phyloP scores from a whole-genome alignment of 495 filamentous ascomycete genomes.

The Barbatosphaeria neglecta region DNA sequence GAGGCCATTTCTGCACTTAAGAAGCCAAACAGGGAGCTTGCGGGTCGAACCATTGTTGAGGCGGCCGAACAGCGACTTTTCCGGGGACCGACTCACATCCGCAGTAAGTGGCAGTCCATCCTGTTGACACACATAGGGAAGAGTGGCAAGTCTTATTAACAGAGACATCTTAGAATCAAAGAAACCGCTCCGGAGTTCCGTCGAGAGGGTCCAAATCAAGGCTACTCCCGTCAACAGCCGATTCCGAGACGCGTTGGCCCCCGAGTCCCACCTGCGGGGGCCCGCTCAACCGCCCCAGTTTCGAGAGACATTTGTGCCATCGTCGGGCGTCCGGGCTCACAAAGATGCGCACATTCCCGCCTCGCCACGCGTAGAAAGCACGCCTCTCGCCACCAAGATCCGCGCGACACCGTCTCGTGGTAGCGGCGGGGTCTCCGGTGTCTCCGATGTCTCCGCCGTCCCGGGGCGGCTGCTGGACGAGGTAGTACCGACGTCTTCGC shows the following conservation, averaged over 20 bases:
- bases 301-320: background rate
- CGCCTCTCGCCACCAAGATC: background rate
- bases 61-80: conserved; percentile 50
- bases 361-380: background rate
- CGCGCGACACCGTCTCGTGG: background rate
- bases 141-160: conserved; percentile 10
- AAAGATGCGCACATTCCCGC: background rate
- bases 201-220: conserved; percentile 56
- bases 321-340: background rate
- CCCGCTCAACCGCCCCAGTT: background rate
- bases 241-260: conserved; percentile 31
- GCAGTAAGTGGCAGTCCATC: conserved; percentile 20
- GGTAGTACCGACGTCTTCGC: conserved; percentile 1
- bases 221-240: conserved; percentile 60
- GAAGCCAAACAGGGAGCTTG: conserved; percentile 75
- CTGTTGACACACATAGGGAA: too few species aligned
- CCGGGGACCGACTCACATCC: conserved; percentile 22
- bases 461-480: background rate
- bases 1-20: conserved; percentile 74
- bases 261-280: conserved; percentile 2
- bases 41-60: conserved; percentile 59
- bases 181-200: conserved; percentile 48
- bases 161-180: conserved; percentile 41
- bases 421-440: too few species aligned
- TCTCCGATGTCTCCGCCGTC: background rate